Base-by-base conservation (phyloP, 176 grass and related monocot genomes). In the Tuctoria greenei region DNA sequence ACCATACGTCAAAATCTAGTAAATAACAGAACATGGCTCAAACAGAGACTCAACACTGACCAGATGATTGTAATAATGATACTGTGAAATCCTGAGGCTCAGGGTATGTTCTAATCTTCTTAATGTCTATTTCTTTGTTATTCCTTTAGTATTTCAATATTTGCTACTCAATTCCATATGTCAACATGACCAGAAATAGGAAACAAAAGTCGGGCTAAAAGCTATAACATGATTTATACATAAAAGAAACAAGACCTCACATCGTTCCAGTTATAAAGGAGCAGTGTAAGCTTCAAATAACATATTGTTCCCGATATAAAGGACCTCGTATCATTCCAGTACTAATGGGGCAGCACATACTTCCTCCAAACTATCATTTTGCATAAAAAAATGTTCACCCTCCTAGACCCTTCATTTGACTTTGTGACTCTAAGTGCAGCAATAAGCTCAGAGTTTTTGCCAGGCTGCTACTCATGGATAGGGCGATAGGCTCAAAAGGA, bases 221-320 rank as follows among this genome's bases (percentile, higher is more conserved):
- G 34, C 18, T 27, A 87, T 25, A 68, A 12, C 41, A 72, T 58
- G n/a, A 67, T 66, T 61, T 67, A 37, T 61, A 62, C 8, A 38
- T 56, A 31, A 31, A 31, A 31, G 31, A 31, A 31, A 31, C 31
- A 31, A 31, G 31, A 31, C 34, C 35, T 42, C 43, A 69, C 35
- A 43, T 2, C 13, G 10, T 68, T 59, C 40, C 36, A 57, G 44
- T n/a, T 51, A 17, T 50, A 62, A 64, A 17, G 24, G 0, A 49
- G 28, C 10, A 0, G 4, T 31, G 31, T 31, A 31, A 31, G 3
- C 31, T 31, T 31, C 6, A 23, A 64, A 36, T 23, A 36, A 24
- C 59, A 49, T n/a, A n/a, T n/a, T n/a, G n/a, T n/a, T n/a, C n/a
- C n/a, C n/a, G n/a, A n/a, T n/a, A n/a, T n/a, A n/a, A n/a, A n/a